A percentile compares a stretch with the other conserved stretches of the same genome.
Conservation (phyloP, 345 rosid species). For the Murraya koenigii region DNA sequence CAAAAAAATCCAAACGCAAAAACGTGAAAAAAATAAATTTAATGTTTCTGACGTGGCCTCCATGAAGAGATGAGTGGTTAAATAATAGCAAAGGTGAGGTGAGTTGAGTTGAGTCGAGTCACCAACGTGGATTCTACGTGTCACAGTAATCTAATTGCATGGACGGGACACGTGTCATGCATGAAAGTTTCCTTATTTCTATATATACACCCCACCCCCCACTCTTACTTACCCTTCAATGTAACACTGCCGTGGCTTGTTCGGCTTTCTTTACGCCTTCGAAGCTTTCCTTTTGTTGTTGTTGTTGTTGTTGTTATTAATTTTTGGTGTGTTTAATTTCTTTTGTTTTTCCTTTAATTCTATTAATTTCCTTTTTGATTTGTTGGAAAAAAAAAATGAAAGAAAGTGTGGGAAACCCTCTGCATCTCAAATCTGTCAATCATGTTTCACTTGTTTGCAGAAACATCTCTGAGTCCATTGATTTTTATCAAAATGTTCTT, state of each 20-base stretch:
- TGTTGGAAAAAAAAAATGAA: conserved; percentile 25
- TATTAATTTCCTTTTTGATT: no score
- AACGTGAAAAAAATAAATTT: background rate
- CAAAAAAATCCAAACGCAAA: background rate
- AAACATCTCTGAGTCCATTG: conserved; percentile 63
- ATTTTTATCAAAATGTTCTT: conserved; percentile 68
- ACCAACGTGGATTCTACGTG: conserved; percentile 18
- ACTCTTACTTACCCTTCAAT: background rate
- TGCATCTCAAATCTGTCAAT: conserved; percentile 72
- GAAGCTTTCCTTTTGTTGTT: no score
- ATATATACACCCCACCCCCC: background rate
- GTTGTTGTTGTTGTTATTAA: no score
- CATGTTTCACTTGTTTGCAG: conserved; percentile 74
- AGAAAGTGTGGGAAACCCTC: conserved; percentile 54
- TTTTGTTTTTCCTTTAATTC: no score
- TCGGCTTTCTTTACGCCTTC: background rate
- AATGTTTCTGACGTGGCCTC: background rate
- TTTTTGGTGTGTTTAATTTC: no score
- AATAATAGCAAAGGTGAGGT: no score
- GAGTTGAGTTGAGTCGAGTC: background rate
- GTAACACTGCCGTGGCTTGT: background rate
- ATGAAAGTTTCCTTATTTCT: background rate
- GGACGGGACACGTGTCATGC: conserved; percentile 10
- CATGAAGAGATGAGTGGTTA: background rate
- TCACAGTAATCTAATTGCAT: background rate